A percentile compares a stretch with the other conserved stretches of the same genome.
Evolutionary conservation across 257 asterid species (phyloP).

Genomic region (Solanum paucissectum): DNA sequence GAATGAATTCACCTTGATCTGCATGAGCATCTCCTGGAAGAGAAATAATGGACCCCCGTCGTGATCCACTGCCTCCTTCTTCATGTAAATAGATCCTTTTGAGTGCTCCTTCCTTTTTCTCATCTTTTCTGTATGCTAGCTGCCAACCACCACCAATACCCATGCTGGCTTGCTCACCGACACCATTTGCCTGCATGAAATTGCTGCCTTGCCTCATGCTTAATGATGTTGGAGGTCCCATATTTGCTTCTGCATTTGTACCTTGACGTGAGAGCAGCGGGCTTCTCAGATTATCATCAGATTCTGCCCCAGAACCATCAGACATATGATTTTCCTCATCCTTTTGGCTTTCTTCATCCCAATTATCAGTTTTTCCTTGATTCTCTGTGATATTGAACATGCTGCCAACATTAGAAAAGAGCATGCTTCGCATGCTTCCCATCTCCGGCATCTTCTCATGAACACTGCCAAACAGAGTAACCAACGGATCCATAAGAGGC

Average conservation of each 20-base stretch:
- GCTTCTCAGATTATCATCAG: constrained; percentile 67
- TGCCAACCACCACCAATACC: constrained; percentile 99
- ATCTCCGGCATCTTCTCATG: constrained; percentile 69
- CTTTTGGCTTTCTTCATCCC: constrained; percentile 75
- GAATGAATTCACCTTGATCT: constrained; percentile 43
- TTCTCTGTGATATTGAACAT: constrained; percentile 59
- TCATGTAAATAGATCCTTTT: constrained; percentile 83
- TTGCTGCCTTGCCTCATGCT: constrained; percentile 18
- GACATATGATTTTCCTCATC: constrained; percentile 30
- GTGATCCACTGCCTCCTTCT: constrained; percentile 55
- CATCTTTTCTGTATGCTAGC: constrained; percentile 77
- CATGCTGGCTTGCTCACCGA: constrained; percentile 48
- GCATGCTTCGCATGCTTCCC: constrained; percentile 88
- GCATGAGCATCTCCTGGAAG: constrained; percentile 36
- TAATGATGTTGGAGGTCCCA: constrained; percentile 8
- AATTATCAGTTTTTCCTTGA: constrained; percentile 34
- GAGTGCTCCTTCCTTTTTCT: constrained; percentile 45
- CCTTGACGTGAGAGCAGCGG: constrained; percentile 65
- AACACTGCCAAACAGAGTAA: constrained; percentile 81
- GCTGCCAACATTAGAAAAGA: constrained; percentile 69
- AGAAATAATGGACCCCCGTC: constrained; percentile 66
- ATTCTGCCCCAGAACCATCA: constrained; percentile 47
- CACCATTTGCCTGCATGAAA: not conserved
- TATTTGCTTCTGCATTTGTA: constrained; percentile 40
- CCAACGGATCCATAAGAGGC: constrained; percentile 69